These are phyloP conservation scores for Plenodomus biglobosus DNA, from an alignment of 2,329 filamentous ascomycete genomes.

Conservation along the genomic window DNA sequence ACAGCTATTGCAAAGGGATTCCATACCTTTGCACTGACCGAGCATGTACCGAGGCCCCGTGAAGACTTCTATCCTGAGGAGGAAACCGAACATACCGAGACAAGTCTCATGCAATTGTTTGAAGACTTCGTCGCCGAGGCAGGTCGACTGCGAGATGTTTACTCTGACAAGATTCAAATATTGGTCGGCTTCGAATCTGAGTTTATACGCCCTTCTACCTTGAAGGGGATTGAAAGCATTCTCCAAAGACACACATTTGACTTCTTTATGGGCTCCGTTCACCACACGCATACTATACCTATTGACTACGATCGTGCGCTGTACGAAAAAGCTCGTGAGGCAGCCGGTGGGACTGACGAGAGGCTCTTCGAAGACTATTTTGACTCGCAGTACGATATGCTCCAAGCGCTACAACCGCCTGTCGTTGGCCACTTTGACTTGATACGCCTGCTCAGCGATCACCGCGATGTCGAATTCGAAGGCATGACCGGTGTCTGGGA, in stretches of 20 bases:
- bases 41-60: constrained; percentile 86
- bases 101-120: constrained; percentile 54
- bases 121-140: constrained; percentile 77
- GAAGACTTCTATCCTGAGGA: constrained; percentile 93
- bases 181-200: constrained; percentile 91
- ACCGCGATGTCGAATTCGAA: constrained; percentile 64
- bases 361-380: constrained; percentile 81
- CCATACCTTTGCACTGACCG: constrained; percentile 82
- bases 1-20: constrained; percentile 77
- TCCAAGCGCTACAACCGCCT: constrained; percentile 68
- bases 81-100: constrained; percentile 49
- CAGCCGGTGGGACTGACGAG: constrained; percentile 60
- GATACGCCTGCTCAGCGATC: constrained; percentile 74
- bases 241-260: constrained; percentile 68
- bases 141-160: constrained; percentile 67
- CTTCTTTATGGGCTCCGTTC: constrained; percentile 89
- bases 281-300: constrained; percentile 82
- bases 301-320: constrained; percentile 79
- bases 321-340: constrained; percentile 64
- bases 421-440: constrained; percentile 95
- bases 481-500: constrained; percentile 69
- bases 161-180: constrained; percentile 71
- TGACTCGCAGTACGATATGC: constrained; percentile 82
- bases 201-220: constrained; percentile 75
- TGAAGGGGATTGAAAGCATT: constrained; percentile 61